These are phyloP conservation scores for Eucalyptus regnans DNA, from an alignment of 345 rosid genomes.

Conservation along the genomic window DNA sequence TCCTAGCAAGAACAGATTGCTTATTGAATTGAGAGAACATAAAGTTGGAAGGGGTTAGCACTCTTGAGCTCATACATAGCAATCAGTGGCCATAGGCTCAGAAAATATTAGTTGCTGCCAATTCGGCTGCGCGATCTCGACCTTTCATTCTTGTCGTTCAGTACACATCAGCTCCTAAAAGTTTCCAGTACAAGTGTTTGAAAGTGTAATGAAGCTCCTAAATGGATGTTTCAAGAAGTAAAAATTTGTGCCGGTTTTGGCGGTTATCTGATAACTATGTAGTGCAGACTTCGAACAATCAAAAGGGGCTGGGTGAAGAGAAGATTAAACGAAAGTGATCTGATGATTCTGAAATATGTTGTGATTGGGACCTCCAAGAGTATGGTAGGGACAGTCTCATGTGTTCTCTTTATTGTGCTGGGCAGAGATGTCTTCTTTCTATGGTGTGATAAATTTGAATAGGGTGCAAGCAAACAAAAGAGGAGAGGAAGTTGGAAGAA, in stretches of 20 bases:
- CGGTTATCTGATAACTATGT: not conserved
- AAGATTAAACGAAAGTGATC: not conserved
- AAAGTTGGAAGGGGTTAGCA: not conserved
- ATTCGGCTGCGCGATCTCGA: not conserved
- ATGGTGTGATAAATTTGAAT: not conserved
- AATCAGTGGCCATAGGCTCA: not conserved
- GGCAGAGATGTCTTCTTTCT: not conserved
- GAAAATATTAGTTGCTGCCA: not conserved
- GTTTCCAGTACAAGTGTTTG: not conserved
- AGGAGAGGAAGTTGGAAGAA: not conserved
- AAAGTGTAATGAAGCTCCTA: not conserved
- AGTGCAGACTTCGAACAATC: not conserved
- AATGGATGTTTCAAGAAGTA: not conserved
- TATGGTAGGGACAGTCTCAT: not conserved
- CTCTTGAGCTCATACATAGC: not conserved
- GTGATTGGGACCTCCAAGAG: not conserved
- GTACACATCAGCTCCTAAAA: not conserved
- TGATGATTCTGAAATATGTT: not conserved
- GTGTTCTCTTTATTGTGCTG: not conserved
- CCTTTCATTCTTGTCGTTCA: not conserved
- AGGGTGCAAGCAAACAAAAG: not conserved
- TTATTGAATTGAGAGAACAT: not conserved
- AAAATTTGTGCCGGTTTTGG: not conserved
- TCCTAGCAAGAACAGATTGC: not conserved
- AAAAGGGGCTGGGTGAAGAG: not conserved